Evolutionary conservation across 352 stramenopile species (phyloP).

Genomic region (Globisporangium nunn): DNA sequence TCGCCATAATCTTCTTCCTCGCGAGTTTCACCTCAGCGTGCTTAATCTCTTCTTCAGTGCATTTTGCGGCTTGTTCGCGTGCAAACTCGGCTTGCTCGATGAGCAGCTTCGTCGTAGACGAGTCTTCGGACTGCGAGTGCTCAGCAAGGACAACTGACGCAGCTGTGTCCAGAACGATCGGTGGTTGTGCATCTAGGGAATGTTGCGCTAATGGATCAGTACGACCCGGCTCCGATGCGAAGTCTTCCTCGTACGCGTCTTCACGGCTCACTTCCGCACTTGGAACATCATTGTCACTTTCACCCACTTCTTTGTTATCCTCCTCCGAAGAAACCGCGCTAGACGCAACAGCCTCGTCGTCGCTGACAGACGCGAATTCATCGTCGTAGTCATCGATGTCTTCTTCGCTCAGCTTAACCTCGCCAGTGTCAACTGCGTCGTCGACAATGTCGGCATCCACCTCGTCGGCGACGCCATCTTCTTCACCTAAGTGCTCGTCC

Average conservation of each 20-base stretch:
- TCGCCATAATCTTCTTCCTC: constrained; percentile 35
- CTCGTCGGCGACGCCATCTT: neutral
- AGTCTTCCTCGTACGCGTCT: neutral
- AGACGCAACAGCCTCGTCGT: neutral
- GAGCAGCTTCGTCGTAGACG: constrained; percentile 45
- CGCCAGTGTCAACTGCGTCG: neutral
- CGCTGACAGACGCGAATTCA: constrained; percentile 10
- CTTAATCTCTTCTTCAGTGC: constrained; percentile 3
- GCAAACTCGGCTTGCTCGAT: constrained; percentile 20
- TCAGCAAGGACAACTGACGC: neutral
- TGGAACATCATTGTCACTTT: neutral
- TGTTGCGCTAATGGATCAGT: no score
- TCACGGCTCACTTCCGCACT: neutral
- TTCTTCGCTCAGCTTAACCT: neutral
- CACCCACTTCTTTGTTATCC: neutral
- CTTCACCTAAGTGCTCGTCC: neutral
- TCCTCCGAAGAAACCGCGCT: neutral
- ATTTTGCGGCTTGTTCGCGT: constrained; percentile 5
- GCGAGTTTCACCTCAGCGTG: constrained; percentile 17
- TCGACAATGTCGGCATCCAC: neutral
- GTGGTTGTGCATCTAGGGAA: neutral
- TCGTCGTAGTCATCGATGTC: constrained; percentile 8
- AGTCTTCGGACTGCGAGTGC: constrained; percentile 38
- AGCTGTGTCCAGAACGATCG: neutral
- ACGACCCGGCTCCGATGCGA: neutral